Evolutionary conservation across 768 basidiomycete species (phyloP).

Genomic region (Hirschioporus abietinus): DNA sequence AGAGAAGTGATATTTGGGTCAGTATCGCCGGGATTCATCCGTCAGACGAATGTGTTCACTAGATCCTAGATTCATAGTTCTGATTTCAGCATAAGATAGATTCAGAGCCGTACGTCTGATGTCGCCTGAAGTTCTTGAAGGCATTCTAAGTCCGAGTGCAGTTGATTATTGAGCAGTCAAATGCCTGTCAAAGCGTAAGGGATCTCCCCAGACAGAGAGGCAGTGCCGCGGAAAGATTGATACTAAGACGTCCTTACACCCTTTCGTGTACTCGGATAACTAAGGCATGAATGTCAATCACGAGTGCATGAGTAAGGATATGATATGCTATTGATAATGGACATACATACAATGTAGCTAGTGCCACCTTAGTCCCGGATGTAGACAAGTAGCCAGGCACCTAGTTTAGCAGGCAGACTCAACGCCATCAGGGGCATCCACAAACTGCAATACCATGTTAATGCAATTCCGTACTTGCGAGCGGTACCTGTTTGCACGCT

Average conservation of each 20-base stretch:
- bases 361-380: background rate
- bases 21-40: no score
- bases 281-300: background rate
- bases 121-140: background rate
- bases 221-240: background rate
- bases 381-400: background rate
- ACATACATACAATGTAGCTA: no score
- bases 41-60: no score
- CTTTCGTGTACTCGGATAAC: background rate
- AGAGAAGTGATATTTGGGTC: background rate
- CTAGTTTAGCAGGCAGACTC: background rate
- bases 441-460: background rate
- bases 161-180: background rate
- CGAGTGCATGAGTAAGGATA: background rate
- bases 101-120: background rate
- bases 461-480: background rate
- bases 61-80: background rate
- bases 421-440: background rate
- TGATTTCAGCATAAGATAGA: background rate
- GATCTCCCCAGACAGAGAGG: background rate
- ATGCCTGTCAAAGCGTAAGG: background rate
- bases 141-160: background rate
- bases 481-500: background rate
- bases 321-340: background rate
- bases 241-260: background rate